phyloP scores from a whole-genome alignment of 108 stramenopile species.

The Nitzschia palea region DNA sequence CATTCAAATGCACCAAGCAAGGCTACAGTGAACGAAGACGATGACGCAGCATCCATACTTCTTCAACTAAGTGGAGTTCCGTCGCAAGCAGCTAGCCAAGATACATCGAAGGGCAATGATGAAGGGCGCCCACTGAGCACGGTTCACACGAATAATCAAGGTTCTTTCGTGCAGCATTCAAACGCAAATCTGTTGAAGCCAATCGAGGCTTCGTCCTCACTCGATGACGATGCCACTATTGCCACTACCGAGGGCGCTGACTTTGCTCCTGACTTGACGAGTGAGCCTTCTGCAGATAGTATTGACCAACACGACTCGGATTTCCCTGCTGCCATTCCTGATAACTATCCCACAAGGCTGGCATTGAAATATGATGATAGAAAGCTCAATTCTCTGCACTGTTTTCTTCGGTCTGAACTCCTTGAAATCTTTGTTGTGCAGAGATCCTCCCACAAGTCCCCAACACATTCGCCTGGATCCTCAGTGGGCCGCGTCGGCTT shows the following conservation, averaged over 20 bases:
- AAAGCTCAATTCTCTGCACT: constrained; percentile 57
- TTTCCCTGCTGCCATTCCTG: constrained; percentile 32
- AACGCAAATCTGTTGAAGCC: not conserved
- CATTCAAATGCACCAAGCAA: not conserved
- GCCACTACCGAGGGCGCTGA: constrained; percentile 15
- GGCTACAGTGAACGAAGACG: constrained; percentile 4
- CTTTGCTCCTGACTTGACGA: constrained; percentile 30
- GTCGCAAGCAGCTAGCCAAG: not conserved
- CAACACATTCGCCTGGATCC: constrained; percentile 40
- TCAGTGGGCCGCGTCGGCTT: constrained; percentile 74
- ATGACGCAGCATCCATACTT: constrained; percentile 37
- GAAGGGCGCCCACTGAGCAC: constrained; percentile 13
- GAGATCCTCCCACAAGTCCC: constrained; percentile 51
- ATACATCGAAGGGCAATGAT: not conserved
- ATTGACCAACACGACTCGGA: constrained; percentile 17
- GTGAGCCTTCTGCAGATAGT: constrained; percentile 27
- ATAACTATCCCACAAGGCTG: constrained; percentile 44
- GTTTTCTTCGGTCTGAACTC: constrained; percentile 51
- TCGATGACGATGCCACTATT: constrained; percentile 20
- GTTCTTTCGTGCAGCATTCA: not conserved
- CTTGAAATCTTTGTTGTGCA: constrained; percentile 55
- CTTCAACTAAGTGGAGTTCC: constrained; percentile 22
- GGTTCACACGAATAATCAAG: not conserved
- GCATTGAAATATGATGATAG: constrained; percentile 32
- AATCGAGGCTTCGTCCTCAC: constrained; percentile 5